Evolutionary conservation across 805 yeast species (phyloP).

Genomic region (Candida quercuum): DNA sequence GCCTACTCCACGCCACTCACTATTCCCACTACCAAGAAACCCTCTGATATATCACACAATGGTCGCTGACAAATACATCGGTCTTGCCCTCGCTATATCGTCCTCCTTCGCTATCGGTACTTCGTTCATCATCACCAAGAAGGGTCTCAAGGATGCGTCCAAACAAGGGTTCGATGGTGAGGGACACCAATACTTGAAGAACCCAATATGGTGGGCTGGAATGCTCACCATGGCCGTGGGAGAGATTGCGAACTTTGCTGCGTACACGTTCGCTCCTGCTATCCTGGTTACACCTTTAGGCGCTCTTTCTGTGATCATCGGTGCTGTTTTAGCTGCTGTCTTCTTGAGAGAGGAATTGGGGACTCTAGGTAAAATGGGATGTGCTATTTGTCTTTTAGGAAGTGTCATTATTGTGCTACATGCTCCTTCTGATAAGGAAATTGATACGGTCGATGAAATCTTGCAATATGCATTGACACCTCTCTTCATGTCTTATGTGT

Average conservation of each 20-base stretch:
- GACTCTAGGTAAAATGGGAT: slow-evolving; percentile 83
- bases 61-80: slow-evolving; percentile 80
- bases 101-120: slow-evolving; percentile 88
- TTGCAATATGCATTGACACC: slow-evolving; percentile 75
- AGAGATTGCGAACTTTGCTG: slow-evolving; percentile 89
- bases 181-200: slow-evolving; percentile 71
- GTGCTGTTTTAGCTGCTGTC: slow-evolving; percentile 83
- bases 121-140: slow-evolving; percentile 83
- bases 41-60: slow-evolving; percentile 5
- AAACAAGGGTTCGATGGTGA: slow-evolving; percentile 62
- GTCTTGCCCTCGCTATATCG: slow-evolving; percentile 80
- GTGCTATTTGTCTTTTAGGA: slow-evolving; percentile 86
- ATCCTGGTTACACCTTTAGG: slow-evolving; percentile 89
- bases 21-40: background rate
- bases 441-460: slow-evolving; percentile 84
- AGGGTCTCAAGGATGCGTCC: slow-evolving; percentile 72
- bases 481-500: slow-evolving; percentile 62
- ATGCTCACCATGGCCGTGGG: slow-evolving; percentile 88
- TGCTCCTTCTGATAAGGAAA: slow-evolving; percentile 93
- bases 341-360: slow-evolving; percentile 86
- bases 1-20: no score
- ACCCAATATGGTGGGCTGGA: slow-evolving; percentile 95
- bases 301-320: slow-evolving; percentile 84
- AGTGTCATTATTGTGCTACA: slow-evolving; percentile 83
- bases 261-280: slow-evolving; percentile 93